Evolutionary conservation across 2,329 filamentous ascomycete genomes (phyloP).

Genomic region (Monilinia fructicola): DNA sequence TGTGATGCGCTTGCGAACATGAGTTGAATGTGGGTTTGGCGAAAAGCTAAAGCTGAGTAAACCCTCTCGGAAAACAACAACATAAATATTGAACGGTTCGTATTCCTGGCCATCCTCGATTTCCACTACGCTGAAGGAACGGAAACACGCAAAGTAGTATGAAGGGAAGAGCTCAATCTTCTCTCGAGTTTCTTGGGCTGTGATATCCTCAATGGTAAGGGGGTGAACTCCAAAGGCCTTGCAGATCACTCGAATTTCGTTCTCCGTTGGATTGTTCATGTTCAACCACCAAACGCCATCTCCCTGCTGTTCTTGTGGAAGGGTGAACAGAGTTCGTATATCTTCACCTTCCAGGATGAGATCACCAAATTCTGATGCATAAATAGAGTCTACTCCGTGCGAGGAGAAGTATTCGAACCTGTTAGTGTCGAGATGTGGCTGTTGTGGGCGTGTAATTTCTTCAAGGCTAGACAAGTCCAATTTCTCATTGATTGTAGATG

Average conservation of each 20-base stretch:
- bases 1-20: conserved; percentile 88
- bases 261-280: conserved; percentile 83
- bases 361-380: conserved; percentile 84
- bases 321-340: conserved; percentile 79
- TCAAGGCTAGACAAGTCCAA: conserved; percentile 44
- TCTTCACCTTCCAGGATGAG: conserved; percentile 86
- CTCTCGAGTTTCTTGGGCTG: conserved; percentile 91
- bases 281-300: conserved; percentile 99
- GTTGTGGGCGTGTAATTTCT: conserved; percentile 33
- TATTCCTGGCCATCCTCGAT: conserved; percentile 80
- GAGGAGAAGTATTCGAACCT: conserved; percentile 98
- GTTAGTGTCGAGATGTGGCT: conserved; percentile 62
- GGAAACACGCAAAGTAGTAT: conserved; percentile 98
- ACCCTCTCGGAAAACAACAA: conserved; percentile 93
- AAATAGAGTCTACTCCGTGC: conserved; percentile 88
- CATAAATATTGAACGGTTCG: conserved; percentile 94
- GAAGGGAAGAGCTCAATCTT: conserved; percentile 97
- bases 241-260: conserved; percentile 84
- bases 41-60: conserved; percentile 93
- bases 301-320: conserved; percentile 61
- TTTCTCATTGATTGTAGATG: conserved; percentile 52
- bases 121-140: conserved; percentile 79
- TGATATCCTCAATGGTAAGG: conserved; percentile 93
- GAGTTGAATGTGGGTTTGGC: conserved; percentile 80
- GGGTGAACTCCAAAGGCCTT: conserved; percentile 95